Evolutionary conservation across 2,329 filamentous ascomycete species (phyloP), one percentile per base, ranked within the genome.

Genomic region (Paracoccidioides lutzii): DNA sequence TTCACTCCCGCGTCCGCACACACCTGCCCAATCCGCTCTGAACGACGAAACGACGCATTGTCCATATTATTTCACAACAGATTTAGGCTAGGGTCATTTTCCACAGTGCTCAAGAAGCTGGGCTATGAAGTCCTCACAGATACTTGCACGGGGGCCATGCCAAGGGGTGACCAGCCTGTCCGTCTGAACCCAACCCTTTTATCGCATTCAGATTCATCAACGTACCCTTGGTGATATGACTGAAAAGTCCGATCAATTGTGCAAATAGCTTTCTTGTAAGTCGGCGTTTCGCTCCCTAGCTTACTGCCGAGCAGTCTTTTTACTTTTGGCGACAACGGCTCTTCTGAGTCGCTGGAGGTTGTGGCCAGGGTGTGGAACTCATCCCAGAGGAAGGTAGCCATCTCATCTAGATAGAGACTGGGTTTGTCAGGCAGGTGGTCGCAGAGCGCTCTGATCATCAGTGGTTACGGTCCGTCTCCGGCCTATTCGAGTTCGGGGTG

Each of bases 151-250:
- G 64, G 67, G 4, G 64, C 60, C 42, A 64, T 59, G 9, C 69
- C 65, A 12, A 57, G 9, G 40, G 65, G 69, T 55, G 69, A 66
- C 70, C 66, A 74, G 4, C 66, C 66, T 7, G 59, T 70, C 14
- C 65, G 60, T 53, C 69, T 60, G 55, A 64, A 67, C 12, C 43
- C n/a, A 4, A 30, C 9, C 43, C 30, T n/a, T 28, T 46, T 46
- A 14, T 46, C 30, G n/a, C 44, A 46, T 5, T n/a, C 43, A 45
- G 43, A 45, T 45, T 28, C 43, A 45, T 45, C 43, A 2, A 42
- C 41, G 8, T 42, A 42, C 4, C n/a, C 41, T 15, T 15, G 40
- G 40, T 15, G 14, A 22, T 22, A 22, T 22, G 22, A 22, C 22
- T 22, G 22, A 22, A 22, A 22, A 22, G 22, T 22, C 22, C 22